Evolutionary conservation across 1,284 basidiomycete species (phyloP).

Genomic region (Hortiboletus rubellus): DNA sequence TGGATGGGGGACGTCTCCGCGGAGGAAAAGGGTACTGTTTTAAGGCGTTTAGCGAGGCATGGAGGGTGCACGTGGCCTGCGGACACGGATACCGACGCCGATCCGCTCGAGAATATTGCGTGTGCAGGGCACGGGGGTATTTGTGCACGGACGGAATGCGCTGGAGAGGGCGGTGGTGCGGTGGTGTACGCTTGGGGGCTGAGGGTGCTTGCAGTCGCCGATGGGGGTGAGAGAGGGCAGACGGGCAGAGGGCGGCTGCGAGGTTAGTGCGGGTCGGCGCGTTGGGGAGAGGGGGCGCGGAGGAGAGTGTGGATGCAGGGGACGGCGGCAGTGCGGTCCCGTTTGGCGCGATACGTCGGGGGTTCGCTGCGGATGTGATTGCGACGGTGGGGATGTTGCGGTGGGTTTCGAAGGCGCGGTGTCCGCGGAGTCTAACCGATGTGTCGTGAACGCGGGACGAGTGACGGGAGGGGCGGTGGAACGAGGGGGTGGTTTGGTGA

Average conservation of each 20-base stretch:
- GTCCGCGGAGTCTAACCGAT: slow-evolving; percentile 42
- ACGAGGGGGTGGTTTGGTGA: background rate
- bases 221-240: slow-evolving; percentile 43
- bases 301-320: slow-evolving; percentile 23
- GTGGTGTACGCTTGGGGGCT: slow-evolving; percentile 59
- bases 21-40: slow-evolving; percentile 35
- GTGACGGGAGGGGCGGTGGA: slow-evolving; percentile 33
- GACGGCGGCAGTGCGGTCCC: slow-evolving; percentile 52
- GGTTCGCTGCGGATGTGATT: slow-evolving; percentile 62
- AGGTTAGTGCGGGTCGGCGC: slow-evolving; percentile 36
- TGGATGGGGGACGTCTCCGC: slow-evolving; percentile 44
- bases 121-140: slow-evolving; percentile 67
- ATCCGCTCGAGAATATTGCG: slow-evolving; percentile 43
- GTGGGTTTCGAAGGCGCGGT: slow-evolving; percentile 52
- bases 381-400: slow-evolving; percentile 51
- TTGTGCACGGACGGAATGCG: slow-evolving; percentile 61
- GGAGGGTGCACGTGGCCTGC: slow-evolving; percentile 51
- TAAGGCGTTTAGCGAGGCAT: slow-evolving; percentile 49
- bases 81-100: too few species aligned
- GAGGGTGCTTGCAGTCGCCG: slow-evolving; percentile 52
- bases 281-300: slow-evolving; percentile 22
- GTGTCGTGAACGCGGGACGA: slow-evolving; percentile 61
- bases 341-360: slow-evolving; percentile 53
- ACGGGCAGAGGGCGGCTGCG: slow-evolving; percentile 35
- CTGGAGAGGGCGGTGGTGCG: slow-evolving; percentile 61